A percentile compares a stretch with the other conserved stretches of the same genome.
phyloP scores from a whole-genome alignment of 2,329 filamentous ascomycete genomes.

The Fusarium brachygibbosum region DNA sequence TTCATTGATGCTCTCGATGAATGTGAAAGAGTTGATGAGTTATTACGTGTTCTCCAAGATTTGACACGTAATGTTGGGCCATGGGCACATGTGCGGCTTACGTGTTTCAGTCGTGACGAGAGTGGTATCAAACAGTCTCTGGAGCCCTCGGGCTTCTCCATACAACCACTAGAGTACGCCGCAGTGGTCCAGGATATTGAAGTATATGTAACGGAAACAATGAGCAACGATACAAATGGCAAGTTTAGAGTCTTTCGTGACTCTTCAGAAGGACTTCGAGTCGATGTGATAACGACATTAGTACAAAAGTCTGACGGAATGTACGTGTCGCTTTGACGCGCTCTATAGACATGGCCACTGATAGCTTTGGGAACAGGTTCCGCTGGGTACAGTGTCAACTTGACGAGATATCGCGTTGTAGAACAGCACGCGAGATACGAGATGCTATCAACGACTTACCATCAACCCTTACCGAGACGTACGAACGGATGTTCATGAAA shows the following conservation, averaged over 20 bases:
- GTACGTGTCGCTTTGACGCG: not conserved
- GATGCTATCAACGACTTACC: not conserved
- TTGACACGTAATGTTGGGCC: not conserved
- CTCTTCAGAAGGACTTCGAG: not conserved
- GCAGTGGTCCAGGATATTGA: not conserved
- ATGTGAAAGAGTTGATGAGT: not conserved
- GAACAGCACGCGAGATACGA: not conserved
- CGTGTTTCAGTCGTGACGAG: not conserved
- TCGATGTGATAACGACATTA: not conserved
- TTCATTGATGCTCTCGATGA: not conserved
- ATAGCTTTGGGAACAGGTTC: not conserved
- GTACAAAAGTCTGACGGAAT: not conserved
- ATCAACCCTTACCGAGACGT: not conserved
- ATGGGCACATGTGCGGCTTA: not conserved
- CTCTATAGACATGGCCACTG: not conserved
- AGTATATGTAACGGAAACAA: not conserved
- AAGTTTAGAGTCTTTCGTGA: not conserved
- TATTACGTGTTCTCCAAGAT: not conserved
- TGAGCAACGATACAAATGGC: not conserved
- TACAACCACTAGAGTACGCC: not conserved
- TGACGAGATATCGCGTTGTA: not conserved
- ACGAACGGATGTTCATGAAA: not conserved
- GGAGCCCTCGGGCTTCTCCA: not conserved
- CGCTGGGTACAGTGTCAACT: not conserved
- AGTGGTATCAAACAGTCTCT: not conserved